Conservation (phyloP, 1,284 basidiomycete genomes). For the Tilletiaria anomala region DNA sequence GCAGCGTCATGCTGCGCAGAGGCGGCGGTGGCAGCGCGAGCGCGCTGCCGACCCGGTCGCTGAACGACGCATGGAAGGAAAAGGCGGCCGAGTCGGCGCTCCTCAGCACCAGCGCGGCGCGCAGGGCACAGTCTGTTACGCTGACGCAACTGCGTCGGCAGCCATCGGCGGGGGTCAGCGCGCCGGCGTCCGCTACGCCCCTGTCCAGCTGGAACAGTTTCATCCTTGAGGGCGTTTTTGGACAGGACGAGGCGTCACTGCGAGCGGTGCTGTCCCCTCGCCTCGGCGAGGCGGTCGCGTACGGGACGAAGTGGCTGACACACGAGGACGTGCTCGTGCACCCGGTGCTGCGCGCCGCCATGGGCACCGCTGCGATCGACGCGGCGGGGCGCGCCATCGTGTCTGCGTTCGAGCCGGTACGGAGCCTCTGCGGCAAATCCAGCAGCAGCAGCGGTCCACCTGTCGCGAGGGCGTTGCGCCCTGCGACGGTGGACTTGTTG, state of each 20-base stretch:
- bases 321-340: conserved; percentile 29
- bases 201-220: conserved; percentile 20
- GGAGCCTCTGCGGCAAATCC: too few relatives aligned
- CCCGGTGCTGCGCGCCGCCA: too few relatives aligned
- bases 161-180: background rate
- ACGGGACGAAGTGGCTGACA: conserved; percentile 15
- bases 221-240: conserved; percentile 22
- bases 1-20: conserved; percentile 27
- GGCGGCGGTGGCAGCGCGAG: conserved; percentile 19
- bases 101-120: background rate
- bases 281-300: background rate
- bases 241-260: conserved; percentile 20
- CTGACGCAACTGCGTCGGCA: background rate
- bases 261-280: conserved; percentile 11
- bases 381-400: too few relatives aligned
- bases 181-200: conserved; percentile 8
- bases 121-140: background rate
- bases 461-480: too few relatives aligned
- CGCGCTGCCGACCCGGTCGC: conserved; percentile 11
- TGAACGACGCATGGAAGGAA: background rate
- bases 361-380: too few relatives aligned
- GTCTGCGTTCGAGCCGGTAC: too few relatives aligned
- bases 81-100: background rate
- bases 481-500: too few relatives aligned
- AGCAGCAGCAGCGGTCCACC: too few relatives aligned